Evolutionary conservation across 2,329 filamentous ascomycete genomes (phyloP).

Genomic region (Cucurbitaria berberidis): DNA sequence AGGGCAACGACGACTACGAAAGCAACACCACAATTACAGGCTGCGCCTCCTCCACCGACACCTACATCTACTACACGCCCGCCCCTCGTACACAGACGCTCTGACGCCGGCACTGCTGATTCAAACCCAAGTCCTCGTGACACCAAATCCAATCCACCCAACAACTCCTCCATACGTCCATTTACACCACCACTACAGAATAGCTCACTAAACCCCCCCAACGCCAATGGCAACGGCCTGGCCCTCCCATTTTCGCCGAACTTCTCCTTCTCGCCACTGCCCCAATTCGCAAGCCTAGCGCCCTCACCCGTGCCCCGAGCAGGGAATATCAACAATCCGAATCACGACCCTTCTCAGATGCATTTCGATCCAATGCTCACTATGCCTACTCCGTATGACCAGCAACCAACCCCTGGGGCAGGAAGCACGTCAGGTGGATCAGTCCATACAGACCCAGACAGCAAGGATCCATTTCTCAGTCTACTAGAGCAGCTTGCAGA

Average conservation of each 20-base stretch:
- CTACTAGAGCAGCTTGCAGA: conserved; percentile 82
- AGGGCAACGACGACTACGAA: conserved; percentile 38
- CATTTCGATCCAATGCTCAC: conserved; percentile 51
- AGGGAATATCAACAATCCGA: conserved; percentile 23
- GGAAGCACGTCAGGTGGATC: conserved; percentile 50
- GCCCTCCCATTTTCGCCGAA: conserved; percentile 51
- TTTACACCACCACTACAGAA: conserved; percentile 38
- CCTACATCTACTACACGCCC: conserved; percentile 41
- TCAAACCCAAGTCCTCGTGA: conserved; percentile 32
- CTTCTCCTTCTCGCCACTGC: conserved; percentile 47
- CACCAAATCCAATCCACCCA: conserved; percentile 24
- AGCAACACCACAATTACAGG: conserved; percentile 20
- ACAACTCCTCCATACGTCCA: conserved; percentile 30
- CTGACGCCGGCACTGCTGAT: conserved; percentile 31
- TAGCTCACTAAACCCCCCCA: conserved; percentile 21
- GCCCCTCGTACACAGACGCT: conserved; percentile 23
- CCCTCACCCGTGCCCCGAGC: conserved; percentile 37
- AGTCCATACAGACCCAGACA: conserved; percentile 58
- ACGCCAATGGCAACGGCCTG: conserved; percentile 25
- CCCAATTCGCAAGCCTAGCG: conserved; percentile 42
- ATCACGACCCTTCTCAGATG: conserved; percentile 22
- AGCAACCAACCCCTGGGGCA: conserved; percentile 54
- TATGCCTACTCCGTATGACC: conserved; percentile 49
- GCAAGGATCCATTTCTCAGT: conserved; percentile 79
- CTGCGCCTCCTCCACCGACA: conserved; percentile 34